Percentiles rank a stretch among this genome's conserved stretches.
Conservation (phyloP, 2,329 filamentous ascomycete genomes). For the Trichoderma sp. region DNA sequence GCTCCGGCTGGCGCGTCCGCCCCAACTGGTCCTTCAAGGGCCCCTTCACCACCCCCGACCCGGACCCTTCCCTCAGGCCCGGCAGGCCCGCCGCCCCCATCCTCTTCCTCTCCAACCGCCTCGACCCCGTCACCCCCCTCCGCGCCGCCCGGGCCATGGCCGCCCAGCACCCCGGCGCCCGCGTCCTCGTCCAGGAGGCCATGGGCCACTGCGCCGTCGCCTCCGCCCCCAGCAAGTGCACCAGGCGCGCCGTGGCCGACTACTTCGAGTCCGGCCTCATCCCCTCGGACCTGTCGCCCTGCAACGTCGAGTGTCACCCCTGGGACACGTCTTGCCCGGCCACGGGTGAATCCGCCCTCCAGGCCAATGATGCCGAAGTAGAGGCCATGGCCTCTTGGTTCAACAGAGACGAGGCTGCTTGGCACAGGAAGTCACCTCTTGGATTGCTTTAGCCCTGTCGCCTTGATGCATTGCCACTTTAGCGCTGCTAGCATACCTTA, state of each 20-base stretch:
- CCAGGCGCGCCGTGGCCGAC: slow-evolving; percentile 31
- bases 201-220: slow-evolving; percentile 37
- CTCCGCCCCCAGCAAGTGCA: slow-evolving; percentile 32
- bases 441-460: neutral
- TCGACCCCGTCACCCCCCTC: slow-evolving; percentile 52
- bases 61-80: slow-evolving; percentile 32
- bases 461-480: too few species aligned
- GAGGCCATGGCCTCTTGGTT: slow-evolving; percentile 19
- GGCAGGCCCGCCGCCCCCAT: slow-evolving; percentile 47
- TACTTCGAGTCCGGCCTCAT: slow-evolving; percentile 40
- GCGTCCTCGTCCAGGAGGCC: slow-evolving; percentile 38
- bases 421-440: slow-evolving; percentile 9
- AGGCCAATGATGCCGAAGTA: neutral
- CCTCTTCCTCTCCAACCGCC: slow-evolving; percentile 47
- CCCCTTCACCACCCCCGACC: slow-evolving; percentile 38
- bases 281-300: slow-evolving; percentile 31
- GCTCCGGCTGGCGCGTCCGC: slow-evolving; percentile 43
- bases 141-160: slow-evolving; percentile 41
- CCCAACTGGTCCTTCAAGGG: slow-evolving; percentile 47
- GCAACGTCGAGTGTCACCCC: slow-evolving; percentile 29
- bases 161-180: slow-evolving; percentile 35
- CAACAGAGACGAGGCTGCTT: neutral
- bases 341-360: neutral
- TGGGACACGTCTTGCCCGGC: slow-evolving; percentile 30
- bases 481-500: too few species aligned